A percentile compares a stretch with the other conserved stretches of the same genome.
Conservation (phyloP, 768 basidiomycete genomes). For the Auricularia sp. region DNA sequence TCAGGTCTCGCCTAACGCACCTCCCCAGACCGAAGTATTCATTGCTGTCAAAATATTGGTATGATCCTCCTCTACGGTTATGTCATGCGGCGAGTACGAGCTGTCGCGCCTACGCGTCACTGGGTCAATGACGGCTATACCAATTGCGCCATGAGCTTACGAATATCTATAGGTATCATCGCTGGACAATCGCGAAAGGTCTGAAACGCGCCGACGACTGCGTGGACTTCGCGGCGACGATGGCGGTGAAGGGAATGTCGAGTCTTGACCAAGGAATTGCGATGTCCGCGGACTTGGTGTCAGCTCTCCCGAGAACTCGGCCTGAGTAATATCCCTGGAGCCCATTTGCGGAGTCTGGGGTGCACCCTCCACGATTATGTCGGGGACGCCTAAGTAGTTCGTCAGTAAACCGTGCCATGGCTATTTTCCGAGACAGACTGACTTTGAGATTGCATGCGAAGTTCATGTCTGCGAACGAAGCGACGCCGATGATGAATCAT, state of each 20-base stretch:
- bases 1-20: conserved; percentile 26
- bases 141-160: conserved; percentile 26
- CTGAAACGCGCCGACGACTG: conserved; percentile 41
- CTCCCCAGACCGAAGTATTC: conserved; percentile 63
- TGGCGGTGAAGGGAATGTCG: conserved; percentile 1
- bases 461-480: conserved; percentile 31
- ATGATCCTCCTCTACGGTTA: conserved; percentile 22
- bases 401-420: not conserved
- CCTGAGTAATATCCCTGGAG: not conserved
- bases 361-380: conserved; percentile 48
- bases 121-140: not conserved
- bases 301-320: not conserved
- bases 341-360: not conserved
- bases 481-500: conserved; percentile 64
- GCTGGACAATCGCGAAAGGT: conserved; percentile 46
- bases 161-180: conserved; percentile 39
- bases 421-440: not conserved
- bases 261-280: not conserved
- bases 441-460: conserved; percentile 29
- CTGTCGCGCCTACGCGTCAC: conserved; percentile 19
- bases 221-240: not conserved
- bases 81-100: conserved; percentile 8
- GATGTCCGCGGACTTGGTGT: not conserved
- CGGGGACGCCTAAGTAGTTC: conserved; percentile 45
- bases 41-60: conserved; percentile 43